These are phyloP conservation scores for Stagonosporopsis cucurbitacearum DNA, from an alignment of 2,329 filamentous ascomycete species.

Conservation along the genomic window DNA sequence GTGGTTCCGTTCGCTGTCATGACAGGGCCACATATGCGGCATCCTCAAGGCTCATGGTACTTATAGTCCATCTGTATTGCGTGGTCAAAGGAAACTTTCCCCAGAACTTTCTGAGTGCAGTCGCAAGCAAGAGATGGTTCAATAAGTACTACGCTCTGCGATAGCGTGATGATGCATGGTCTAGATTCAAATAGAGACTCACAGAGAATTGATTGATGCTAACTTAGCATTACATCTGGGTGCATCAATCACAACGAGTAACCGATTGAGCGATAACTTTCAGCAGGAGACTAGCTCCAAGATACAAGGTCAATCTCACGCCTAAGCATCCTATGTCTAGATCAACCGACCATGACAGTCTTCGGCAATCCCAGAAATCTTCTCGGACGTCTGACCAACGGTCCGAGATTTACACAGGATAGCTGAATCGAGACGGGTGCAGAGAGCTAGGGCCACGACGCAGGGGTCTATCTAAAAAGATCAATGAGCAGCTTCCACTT, in stretches of 20 bases:
- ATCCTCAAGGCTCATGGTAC: not conserved
- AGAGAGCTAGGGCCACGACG: not conserved
- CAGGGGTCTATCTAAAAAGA: not conserved
- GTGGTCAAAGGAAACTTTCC: not conserved
- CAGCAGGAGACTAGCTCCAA: not conserved
- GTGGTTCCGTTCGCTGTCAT: slow-evolving; percentile 3
- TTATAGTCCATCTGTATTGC: too few species aligned
- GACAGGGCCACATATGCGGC: not conserved
- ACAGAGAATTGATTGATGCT: too few species aligned
- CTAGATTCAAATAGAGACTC: not conserved
- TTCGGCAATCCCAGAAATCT: not conserved
- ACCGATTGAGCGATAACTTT: not conserved
- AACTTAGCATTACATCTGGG: not conserved
- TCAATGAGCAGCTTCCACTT: not conserved
- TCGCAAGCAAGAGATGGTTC: not conserved
- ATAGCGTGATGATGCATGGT: not conserved
- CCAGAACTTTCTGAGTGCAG: not conserved
- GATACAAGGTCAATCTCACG: not conserved
- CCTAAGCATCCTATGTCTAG: not conserved
- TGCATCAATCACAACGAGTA: not conserved
- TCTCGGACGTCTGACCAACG: not conserved
- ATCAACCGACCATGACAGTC: not conserved
- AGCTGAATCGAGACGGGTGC: not conserved
- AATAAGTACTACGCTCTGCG: not conserved
- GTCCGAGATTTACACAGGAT: not conserved